Conservation (phyloP, 73 alveolate genomes). For the Tetrahymena thermophila region DNA sequence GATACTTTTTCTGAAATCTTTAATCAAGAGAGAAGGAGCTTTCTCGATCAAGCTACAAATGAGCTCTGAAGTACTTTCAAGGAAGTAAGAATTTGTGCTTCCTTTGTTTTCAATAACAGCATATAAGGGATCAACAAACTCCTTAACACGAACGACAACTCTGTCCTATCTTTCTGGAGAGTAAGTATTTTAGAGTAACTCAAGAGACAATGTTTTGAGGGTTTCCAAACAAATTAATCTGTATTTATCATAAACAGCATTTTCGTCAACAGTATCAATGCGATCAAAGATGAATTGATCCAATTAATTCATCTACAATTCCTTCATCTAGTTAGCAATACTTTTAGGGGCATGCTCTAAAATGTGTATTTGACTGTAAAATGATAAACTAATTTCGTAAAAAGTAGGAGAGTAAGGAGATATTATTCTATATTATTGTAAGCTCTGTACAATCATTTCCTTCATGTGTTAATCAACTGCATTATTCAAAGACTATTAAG, state of each 20-base stretch:
- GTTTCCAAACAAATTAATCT: conserved; percentile 24
- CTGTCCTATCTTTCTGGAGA: conserved; percentile 32
- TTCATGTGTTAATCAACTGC: background rate
- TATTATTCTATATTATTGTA: background rate
- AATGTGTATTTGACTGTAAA: background rate
- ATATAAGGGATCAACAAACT: conserved; percentile 12
- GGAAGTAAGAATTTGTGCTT: conserved; percentile 1
- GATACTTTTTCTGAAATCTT: conserved; percentile 6
- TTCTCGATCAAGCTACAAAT: conserved; percentile 13
- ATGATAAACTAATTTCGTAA: conserved; percentile 8
- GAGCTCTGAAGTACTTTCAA: conserved; percentile 17
- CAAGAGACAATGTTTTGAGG: conserved; percentile 15
- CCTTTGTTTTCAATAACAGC: conserved; percentile 24
- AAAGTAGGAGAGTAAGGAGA: conserved; percentile 32
- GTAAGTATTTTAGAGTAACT: conserved; percentile 24
- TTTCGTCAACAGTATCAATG: background rate
- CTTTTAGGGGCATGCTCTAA: background rate
- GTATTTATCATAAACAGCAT: conserved; percentile 7
- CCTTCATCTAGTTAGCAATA: background rate
- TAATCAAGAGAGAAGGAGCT: conserved; percentile 19
- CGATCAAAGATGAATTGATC: conserved; percentile 20
- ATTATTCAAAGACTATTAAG: background rate
- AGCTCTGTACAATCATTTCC: background rate
- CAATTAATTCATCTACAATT: conserved; percentile 7
- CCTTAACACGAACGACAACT: conserved; percentile 28